phyloP scores from a whole-genome alignment of 768 basidiomycete genomes.

The Trametes coccinea region DNA sequence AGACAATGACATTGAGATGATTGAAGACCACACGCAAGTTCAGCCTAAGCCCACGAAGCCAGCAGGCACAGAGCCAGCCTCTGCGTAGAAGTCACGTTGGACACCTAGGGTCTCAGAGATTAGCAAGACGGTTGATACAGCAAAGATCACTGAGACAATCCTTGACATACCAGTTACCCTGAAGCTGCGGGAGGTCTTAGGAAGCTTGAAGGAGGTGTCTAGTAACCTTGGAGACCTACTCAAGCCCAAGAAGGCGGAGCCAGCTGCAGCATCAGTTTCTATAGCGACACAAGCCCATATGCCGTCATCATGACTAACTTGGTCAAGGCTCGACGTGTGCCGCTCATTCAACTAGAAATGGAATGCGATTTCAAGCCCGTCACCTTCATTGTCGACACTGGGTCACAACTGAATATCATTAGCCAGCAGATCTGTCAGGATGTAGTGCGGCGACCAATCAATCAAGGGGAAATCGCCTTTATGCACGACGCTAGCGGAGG shows the following conservation, averaged over 20 bases:
- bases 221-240: slow-evolving; percentile 2
- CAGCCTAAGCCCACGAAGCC: not conserved
- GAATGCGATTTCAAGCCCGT: slow-evolving; percentile 4
- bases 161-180: slow-evolving; percentile 11
- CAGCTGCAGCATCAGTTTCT: not conserved
- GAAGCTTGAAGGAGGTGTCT: slow-evolving; percentile 13
- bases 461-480: not conserved
- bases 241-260: not conserved
- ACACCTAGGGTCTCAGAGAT: not conserved
- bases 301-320: not conserved
- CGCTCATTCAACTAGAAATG: slow-evolving; percentile 9
- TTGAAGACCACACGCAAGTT: slow-evolving; percentile 1
- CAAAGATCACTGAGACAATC: not conserved
- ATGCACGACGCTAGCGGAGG: slow-evolving; percentile 21
- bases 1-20: slow-evolving; percentile 4
- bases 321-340: not conserved
- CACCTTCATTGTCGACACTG: slow-evolving; percentile 16
- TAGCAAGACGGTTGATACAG: not conserved
- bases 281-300: too few relatives aligned
- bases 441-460: not conserved
- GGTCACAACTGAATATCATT: slow-evolving; percentile 16
- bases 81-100: not conserved
- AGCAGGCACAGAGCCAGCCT: too few relatives aligned
- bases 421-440: not conserved
- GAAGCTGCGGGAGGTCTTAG: slow-evolving; percentile 5